Conservation (phyloP, 441 rosid species). For the Raphanus hybrid region DNA sequence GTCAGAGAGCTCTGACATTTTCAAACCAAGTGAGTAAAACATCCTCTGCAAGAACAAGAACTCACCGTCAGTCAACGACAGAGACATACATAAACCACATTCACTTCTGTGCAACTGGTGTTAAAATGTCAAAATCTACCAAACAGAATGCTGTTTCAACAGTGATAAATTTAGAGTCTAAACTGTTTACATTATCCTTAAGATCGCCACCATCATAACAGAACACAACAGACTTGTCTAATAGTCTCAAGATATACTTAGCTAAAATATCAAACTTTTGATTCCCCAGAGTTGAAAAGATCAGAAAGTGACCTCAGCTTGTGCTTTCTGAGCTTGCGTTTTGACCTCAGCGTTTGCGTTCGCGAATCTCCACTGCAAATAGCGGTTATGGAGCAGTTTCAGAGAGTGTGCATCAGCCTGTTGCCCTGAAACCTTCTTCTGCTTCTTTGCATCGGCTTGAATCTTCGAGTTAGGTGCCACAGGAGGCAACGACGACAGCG, state of each 20-base stretch:
- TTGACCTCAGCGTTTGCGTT: constrained; percentile 68
- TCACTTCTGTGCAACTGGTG: neutral
- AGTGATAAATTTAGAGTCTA: neutral
- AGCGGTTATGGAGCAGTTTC: constrained; percentile 65
- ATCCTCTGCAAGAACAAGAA: constrained; percentile 35
- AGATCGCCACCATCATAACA: neutral
- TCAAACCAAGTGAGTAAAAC: constrained; percentile 57
- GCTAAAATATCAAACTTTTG: neutral
- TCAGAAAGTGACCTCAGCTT: constrained; percentile 59
- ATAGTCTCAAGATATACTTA: neutral
- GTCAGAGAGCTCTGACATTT: constrained; percentile 58
- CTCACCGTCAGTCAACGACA: neutral
- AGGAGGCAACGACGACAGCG: constrained; percentile 60
- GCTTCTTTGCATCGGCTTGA: constrained; percentile 47
- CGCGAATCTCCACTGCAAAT: constrained; percentile 79
- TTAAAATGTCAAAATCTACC: neutral
- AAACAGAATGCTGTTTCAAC: neutral
- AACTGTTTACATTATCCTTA: neutral
- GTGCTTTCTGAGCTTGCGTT: constrained; percentile 55
- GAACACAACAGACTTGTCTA: neutral
- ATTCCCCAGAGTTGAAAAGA: neutral
- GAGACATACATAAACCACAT: neutral
- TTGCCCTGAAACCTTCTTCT: constrained; percentile 53
- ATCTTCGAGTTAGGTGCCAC: constrained; percentile 49
- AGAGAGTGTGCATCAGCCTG: constrained; percentile 67